Base-by-base conservation (phyloP, 768 basidiomycete species). In the Cystobasidium ongulense region DNA sequence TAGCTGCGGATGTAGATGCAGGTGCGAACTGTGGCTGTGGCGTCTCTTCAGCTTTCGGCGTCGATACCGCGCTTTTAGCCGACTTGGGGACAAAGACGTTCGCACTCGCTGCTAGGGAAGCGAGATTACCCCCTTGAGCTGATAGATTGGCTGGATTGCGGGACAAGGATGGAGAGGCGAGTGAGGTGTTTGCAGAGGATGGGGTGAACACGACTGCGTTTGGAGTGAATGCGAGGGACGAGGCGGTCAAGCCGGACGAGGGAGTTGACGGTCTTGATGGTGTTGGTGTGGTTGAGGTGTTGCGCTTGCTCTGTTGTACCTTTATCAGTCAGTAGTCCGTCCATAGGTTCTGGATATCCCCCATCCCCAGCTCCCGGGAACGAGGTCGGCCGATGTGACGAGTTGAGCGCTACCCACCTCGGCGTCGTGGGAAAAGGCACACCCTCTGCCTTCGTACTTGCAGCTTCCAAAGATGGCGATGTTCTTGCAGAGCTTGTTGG, bases 401-500 rank as follows among this genome's bases (percentile, higher is more conserved):
- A n/a, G n/a, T n/a, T 18, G 7, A 18, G 39, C 39, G 8, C 7
- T 41, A 54, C 53, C 10, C 57, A 33, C 43, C n/a, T 67, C 65
- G 7, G 86, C 84, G 62, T 91, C 90, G 81, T 93, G 92, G 77
- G 87, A 87, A 80, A 89, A 93, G 63, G 85, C 83, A 82, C 92
- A 94, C 74, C 90, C 90, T 82, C 90, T 90, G 78, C 90, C 89
- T 82, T 92, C 87, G 77, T 85, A 91, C 83, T 89, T 89, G 83
- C 92, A 94, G 72, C 85, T 88, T 50, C 91, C 92, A 71, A 68
- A 75, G 39, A 76, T 75, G 17, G 66, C 39, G 54, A 75, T 50
- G 65, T 76, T 73, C 65, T 75, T 63, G 66, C 75, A 76, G 21
- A 75, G 73, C 61, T 75, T 53, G 39, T 74, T 33, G 38, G n/a